phyloP scores from a whole-genome alignment of 495 filamentous ascomycete species.

The Hypoxylon fragiforme region DNA sequence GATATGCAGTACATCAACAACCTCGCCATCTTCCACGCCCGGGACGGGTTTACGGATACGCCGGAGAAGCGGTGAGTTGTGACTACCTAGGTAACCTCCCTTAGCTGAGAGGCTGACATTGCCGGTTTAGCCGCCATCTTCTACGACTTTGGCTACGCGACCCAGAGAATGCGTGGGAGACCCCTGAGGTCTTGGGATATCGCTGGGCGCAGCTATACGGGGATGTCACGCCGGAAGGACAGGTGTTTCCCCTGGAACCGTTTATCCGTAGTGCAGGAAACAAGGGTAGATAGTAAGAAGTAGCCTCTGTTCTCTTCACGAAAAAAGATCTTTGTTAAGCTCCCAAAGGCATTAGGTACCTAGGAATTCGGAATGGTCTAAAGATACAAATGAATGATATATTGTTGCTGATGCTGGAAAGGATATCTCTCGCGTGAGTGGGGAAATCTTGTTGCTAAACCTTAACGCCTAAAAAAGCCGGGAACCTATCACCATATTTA shows the following conservation, averaged over 20 bases:
- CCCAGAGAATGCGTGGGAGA: conserved; percentile 59
- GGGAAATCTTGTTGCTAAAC: conserved; percentile 9
- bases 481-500: conserved; percentile 22
- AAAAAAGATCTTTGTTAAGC: conserved; percentile 11
- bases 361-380: no score
- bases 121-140: conserved; percentile 55
- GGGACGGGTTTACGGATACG: conserved; percentile 51
- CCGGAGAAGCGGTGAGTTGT: conserved; percentile 48
- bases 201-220: conserved; percentile 59
- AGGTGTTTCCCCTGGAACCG: conserved; percentile 59
- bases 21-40: conserved; percentile 55
- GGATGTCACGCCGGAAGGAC: conserved; percentile 51
- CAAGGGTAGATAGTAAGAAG: conserved; percentile 24
- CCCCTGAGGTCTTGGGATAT: conserved; percentile 49
- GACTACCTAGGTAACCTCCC: not conserved
- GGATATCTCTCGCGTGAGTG: conserved; percentile 4
- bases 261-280: conserved; percentile 48
- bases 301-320: conserved; percentile 6
- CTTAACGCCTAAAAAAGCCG: not conserved
- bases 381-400: no score
- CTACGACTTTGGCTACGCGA: conserved; percentile 62
- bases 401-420: conserved; percentile 3
- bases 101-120: conserved; percentile 1
- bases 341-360: no score
- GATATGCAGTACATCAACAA: conserved; percentile 61